A percentile compares a stretch with the other conserved stretches of the same genome.
phyloP scores from a whole-genome alignment of 2,329 filamentous ascomycete species.

The Nannizzia gypsea region DNA sequence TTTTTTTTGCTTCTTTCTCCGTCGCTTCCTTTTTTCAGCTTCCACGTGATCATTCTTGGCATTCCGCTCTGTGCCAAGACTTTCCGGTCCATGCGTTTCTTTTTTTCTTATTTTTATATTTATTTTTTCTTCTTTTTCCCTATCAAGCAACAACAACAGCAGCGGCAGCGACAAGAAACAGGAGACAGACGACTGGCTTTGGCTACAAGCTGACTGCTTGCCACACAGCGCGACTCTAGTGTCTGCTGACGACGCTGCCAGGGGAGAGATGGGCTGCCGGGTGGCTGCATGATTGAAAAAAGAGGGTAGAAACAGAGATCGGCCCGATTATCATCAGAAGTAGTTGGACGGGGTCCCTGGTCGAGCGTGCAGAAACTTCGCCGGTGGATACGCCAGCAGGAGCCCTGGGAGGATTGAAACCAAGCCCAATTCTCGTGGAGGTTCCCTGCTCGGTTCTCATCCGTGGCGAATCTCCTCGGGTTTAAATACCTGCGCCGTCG shows the following conservation, averaged over 20 bases:
- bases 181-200: neutral
- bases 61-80: neutral
- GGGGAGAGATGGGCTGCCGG: neutral
- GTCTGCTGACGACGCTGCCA: neutral
- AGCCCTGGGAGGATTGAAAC: neutral
- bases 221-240: neutral
- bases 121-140: neutral
- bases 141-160: too few relatives aligned
- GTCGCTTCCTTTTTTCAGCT: neutral
- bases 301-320: neutral
- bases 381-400: neutral
- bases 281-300: neutral
- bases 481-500: neutral
- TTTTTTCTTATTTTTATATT: neutral
- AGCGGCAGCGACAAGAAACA: too few relatives aligned
- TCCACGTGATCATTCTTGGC: neutral
- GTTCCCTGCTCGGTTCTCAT: neutral
- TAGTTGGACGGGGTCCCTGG: neutral
- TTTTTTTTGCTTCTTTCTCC: neutral
- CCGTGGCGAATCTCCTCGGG: neutral
- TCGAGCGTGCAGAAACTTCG: conserved; percentile 1
- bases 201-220: neutral
- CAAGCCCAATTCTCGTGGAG: neutral
- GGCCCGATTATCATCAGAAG: neutral
- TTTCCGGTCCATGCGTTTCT: neutral